Base-by-base conservation (phyloP, 176 grass and related monocot species). In the Rhynchospora breviuscula region DNA sequence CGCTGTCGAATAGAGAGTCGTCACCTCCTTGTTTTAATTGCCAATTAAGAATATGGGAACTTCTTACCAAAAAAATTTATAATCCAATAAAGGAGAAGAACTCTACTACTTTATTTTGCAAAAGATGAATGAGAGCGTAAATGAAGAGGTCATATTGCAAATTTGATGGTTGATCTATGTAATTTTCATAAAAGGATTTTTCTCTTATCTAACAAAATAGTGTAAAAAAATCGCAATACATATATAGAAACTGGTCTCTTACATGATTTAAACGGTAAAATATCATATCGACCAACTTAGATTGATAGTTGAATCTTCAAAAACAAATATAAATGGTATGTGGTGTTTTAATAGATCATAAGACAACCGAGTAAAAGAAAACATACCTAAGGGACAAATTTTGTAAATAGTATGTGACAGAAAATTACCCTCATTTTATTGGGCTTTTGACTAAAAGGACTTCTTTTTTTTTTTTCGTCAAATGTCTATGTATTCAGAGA, bases 11-110 rank as follows among this genome's bases (percentile, higher is more conserved):
- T 74, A 7, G 70, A 75, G 12, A 40, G 12, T 75, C 46, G 71
- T 75, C 71, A 53, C 43, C 67, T 69, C 25, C 33, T n/a, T 75
- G 71, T 75, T 53, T 75, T 75, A 75, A 75, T 75, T 75, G 22
- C 47, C 71, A 26, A 72, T 72, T 60, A 43, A 25, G 40, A 51
- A 40, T 40, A 40, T 52, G 13, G 26, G 10, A 75, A 52, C 9
- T 26, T 53, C 47, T 75, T 75, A 75, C 71, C 71, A 25, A 75
- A 53, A 47, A 53, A 75, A 53, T 75, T 75, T 52, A 75, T 40
- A 40, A 40, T 40, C 35, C 1, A 40, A 40, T 40, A 40, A 70
- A 45, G 15, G 67, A 45, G 5, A n/a, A 45, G 10, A 2, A 0
- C 21, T 29, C 19, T 4, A 25, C 19, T 4, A 25, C 61, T 25